Evolutionary conservation across 495 filamentous ascomycete species (phyloP).

Genomic region (Penicillium daleae): DNA sequence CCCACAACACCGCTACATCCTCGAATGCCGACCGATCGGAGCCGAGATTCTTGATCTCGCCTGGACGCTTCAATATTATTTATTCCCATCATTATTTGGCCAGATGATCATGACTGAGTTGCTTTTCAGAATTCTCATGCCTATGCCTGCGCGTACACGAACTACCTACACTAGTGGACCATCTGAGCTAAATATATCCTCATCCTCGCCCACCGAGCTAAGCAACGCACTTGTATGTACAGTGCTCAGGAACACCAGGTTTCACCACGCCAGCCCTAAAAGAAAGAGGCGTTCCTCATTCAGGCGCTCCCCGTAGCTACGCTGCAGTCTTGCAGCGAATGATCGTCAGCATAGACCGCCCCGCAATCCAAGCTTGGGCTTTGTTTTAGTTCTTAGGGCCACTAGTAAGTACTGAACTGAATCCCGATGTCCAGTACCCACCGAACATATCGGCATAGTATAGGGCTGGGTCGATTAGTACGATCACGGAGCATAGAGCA

Average conservation of each 20-base stretch:
- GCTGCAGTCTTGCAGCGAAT: background rate
- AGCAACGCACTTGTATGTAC: background rate
- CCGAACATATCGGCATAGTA: background rate
- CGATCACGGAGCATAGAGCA: background rate
- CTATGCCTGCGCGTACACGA: background rate
- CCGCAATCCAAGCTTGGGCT: background rate
- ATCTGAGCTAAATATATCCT: background rate
- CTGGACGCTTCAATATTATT: background rate
- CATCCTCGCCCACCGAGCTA: background rate
- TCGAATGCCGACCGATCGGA: constrained; percentile 1
- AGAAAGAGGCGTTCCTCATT: background rate
- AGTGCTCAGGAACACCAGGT: background rate
- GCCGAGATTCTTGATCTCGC: background rate
- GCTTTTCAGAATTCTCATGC: background rate
- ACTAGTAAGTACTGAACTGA: too few species aligned
- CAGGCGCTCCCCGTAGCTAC: background rate
- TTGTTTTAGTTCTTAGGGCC: background rate
- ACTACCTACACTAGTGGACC: background rate
- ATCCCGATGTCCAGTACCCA: background rate
- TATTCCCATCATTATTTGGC: background rate
- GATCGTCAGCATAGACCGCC: constrained; percentile 11
- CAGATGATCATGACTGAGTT: too few species aligned
- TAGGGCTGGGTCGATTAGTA: background rate
- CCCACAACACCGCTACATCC: constrained; percentile 10
- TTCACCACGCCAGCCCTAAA: background rate